Conservation (phyloP, 208 protist species). For the Trypanosoma melophagium region DNA sequence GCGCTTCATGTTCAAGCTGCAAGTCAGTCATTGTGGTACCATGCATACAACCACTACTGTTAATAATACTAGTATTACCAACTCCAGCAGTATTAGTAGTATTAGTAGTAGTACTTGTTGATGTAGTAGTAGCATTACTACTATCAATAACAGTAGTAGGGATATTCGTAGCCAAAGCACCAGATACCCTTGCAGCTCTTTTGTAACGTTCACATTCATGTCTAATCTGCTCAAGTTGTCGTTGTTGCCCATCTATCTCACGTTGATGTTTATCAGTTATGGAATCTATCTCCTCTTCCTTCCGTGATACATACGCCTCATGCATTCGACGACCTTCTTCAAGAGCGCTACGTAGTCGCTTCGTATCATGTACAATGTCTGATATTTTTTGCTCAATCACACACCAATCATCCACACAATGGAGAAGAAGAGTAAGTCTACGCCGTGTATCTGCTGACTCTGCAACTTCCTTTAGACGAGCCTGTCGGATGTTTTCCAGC, state of each 20-base stretch:
- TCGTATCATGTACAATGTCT: slow-evolving; percentile 16
- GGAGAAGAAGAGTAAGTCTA: slow-evolving; percentile 34
- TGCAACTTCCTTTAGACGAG: background rate
- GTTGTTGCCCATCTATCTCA: slow-evolving; percentile 15
- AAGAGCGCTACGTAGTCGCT: slow-evolving; percentile 9
- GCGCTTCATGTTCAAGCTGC: slow-evolving; percentile 13
- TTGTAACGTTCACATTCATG: slow-evolving; percentile 27
- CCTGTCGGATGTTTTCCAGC: slow-evolving; percentile 9
- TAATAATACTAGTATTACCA: background rate
- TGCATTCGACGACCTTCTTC: slow-evolving; percentile 18
- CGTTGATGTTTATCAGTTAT: slow-evolving; percentile 21
- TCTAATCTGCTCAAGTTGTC: slow-evolving; percentile 15
- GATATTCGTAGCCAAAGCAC: no score
- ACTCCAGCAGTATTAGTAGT: background rate
- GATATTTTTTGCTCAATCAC: slow-evolving; percentile 31
- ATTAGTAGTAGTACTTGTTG: background rate
- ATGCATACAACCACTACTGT: background rate
- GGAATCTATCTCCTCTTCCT: slow-evolving; percentile 22
- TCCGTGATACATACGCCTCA: slow-evolving; percentile 15
- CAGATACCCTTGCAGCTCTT: slow-evolving; percentile 3
- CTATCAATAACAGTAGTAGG: background rate
- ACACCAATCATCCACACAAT: slow-evolving; percentile 59
- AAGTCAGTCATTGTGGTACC: background rate
- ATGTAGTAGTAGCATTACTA: background rate
- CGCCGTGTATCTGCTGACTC: slow-evolving; percentile 19